Evolutionary conservation across 1,139 yeast species (phyloP).

Genomic region (Yamadazyma buinensis): DNA sequence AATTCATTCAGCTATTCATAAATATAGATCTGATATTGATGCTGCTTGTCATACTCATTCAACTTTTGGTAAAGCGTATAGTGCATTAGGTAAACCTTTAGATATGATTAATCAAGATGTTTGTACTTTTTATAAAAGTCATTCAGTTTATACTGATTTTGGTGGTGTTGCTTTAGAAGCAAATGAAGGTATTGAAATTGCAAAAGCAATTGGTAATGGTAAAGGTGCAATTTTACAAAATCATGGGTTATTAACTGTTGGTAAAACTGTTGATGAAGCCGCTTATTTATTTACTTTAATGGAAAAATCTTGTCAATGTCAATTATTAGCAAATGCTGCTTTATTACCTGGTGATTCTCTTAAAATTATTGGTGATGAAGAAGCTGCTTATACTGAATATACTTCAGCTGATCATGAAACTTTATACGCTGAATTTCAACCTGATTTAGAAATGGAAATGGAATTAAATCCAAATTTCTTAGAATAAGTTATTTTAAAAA

Average conservation of each 20-base stretch:
- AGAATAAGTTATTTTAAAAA: too few relatives aligned
- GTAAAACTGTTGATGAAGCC: conserved; percentile 78
- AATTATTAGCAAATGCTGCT: conserved; percentile 57
- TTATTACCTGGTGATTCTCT: conserved; percentile 30
- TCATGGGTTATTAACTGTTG: conserved; percentile 78
- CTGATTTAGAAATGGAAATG: conserved; percentile 39
- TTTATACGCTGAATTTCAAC: conserved; percentile 70
- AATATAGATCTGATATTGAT: conserved; percentile 71
- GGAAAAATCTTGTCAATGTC: conserved; percentile 73
- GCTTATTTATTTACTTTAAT: conserved; percentile 65
- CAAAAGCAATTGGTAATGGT: conserved; percentile 61
- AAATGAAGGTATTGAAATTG: conserved; percentile 68
- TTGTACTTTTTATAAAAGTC: conserved; percentile 63
- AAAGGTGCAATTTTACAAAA: conserved; percentile 68
- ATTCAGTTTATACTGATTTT: conserved; percentile 62
- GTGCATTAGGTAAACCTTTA: conserved; percentile 65
- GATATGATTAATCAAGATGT: conserved; percentile 82
- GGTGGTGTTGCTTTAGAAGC: conserved; percentile 79
- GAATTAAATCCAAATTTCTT: conserved; percentile 20
- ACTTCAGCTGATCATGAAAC: conserved; percentile 65
- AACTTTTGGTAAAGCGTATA: conserved; percentile 69
- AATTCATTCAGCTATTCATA: conserved; percentile 74
- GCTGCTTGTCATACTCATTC: conserved; percentile 87
- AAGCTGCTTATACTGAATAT: conserved; percentile 64
- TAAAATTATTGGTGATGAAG: conserved; percentile 53